Evolutionary conservation across 1,284 basidiomycete genomes (phyloP).

Genomic region (Pyrrhoderma lamaoense): DNA sequence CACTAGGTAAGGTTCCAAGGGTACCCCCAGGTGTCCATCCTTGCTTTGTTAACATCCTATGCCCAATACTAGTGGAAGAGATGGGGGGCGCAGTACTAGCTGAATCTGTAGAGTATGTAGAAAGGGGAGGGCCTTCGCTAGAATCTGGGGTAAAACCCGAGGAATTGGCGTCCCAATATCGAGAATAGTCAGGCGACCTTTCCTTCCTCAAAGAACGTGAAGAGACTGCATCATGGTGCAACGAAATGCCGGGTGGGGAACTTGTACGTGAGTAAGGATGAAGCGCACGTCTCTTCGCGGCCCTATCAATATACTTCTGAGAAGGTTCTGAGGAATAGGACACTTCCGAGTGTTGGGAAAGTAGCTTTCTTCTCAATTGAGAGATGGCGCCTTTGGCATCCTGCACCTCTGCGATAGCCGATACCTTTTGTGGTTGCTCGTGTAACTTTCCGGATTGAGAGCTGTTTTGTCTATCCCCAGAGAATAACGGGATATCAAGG

Average conservation of each 20-base stretch:
- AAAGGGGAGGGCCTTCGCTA: neutral
- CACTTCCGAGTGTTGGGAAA: constrained; percentile 7
- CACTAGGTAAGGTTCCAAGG: constrained; percentile 35
- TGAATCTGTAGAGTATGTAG: neutral
- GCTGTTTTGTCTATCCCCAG: constrained; percentile 17
- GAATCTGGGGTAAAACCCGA: neutral
- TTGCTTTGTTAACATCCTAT: constrained; percentile 58
- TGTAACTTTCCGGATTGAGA: neutral
- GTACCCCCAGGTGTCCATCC: constrained; percentile 65
- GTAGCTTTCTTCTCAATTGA: constrained; percentile 10
- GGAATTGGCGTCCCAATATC: neutral
- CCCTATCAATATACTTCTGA: constrained; percentile 51
- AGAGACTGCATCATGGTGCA: constrained; percentile 4
- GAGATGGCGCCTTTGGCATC: constrained; percentile 9
- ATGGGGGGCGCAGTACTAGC: constrained; percentile 29
- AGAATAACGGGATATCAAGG: constrained; percentile 56
- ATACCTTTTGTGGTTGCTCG: neutral
- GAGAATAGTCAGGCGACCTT: no score
- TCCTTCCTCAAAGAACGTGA: neutral
- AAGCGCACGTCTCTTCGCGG: constrained; percentile 56
- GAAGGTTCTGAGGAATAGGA: constrained; percentile 3
- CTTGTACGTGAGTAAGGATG: constrained; percentile 35
- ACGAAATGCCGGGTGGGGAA: constrained; percentile 35
- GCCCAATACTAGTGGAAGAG: constrained; percentile 54
- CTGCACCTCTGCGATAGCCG: neutral